Base-by-base conservation (phyloP, 805 yeast genomes). In the Scheffersomyces spartinae region DNA sequence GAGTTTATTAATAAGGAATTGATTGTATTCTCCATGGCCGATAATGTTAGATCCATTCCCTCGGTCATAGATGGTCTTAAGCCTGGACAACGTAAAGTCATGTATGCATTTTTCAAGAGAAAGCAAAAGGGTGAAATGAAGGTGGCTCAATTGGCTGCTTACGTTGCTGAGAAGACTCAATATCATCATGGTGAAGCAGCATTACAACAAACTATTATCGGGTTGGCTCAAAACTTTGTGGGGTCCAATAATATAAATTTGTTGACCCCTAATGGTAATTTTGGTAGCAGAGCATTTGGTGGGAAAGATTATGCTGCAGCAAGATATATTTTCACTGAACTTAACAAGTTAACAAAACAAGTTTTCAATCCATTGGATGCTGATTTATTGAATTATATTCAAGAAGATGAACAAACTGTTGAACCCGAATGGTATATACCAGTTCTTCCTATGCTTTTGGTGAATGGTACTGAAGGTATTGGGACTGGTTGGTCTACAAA, bases 241-340 rank as follows among this genome's bases (percentile, higher is more conserved):
- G 98, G 98, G 7, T 66, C 94, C 6, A 91, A 91, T 45, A 91
- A 91, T 44, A 55, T 91, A 39, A 80, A 91, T 49, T 44, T 84
- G 26, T 59, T 91, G 41, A 67, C 73, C 47, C 98, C 98, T 24
- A 81, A 79, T 48, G 98, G 98, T 64, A 77, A 84, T 17, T 91
- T 91, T 48, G 98, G 98, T 68, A 76, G 95, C 1, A 74, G 98
- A 55, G 86, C 91, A 14, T 67, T 83, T 14, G 98, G 98, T 52
- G 98, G 98, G 61, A 91, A 91, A 50, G 98, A 91, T 61, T 91
- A 86, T 9, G 81, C 97, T n/a, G 96, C 97, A 15, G 77, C 95
- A 23, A 86, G 98, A 69, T 91, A 91, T 61, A 86, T 91, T 49
- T 82, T 70, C 51, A 91, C 98, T 0, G 85, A 82, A 43, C 57